These are phyloP conservation scores for Dysphania ambrosioides DNA, from an alignment of 148 eudicot genomes.

Conservation along the genomic window DNA sequence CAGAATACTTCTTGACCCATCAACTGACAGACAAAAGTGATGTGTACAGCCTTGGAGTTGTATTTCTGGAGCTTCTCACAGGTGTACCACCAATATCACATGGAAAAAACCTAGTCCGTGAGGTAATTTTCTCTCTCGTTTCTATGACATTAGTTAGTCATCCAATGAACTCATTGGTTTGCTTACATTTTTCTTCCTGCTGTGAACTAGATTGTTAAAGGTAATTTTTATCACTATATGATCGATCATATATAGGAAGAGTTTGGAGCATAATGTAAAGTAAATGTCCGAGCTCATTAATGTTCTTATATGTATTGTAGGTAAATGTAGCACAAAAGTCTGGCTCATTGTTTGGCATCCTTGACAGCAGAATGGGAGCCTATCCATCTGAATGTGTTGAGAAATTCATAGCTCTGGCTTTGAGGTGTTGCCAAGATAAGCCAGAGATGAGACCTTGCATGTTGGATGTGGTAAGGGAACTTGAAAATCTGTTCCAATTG, in stretches of 20 bases:
- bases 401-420: constrained; percentile 54
- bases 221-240: neutral
- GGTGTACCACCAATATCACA: constrained; percentile 68
- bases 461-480: constrained; percentile 78
- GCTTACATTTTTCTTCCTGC: neutral
- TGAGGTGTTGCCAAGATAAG: constrained; percentile 53
- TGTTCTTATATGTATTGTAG: constrained; percentile 22
- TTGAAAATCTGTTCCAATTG: constrained; percentile 47
- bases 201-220: neutral
- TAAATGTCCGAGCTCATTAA: neutral
- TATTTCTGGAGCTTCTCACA: constrained; percentile 76
- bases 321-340: constrained; percentile 48
- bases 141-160: neutral
- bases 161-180: constrained; percentile 2
- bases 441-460: constrained; percentile 67
- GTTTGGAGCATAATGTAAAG: neutral
- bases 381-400: constrained; percentile 63
- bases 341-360: constrained; percentile 42
- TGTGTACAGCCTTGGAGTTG: constrained; percentile 83
- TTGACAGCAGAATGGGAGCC: constrained; percentile 64
- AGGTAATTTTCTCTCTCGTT: constrained; percentile 41
- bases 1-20: constrained; percentile 78
- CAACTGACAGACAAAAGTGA: constrained; percentile 83
- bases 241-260: neutral
- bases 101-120: constrained; percentile 80